Evolutionary conservation across 306 rosid genomes (phyloP).

Genomic region (Cicer pinnatifidum): DNA sequence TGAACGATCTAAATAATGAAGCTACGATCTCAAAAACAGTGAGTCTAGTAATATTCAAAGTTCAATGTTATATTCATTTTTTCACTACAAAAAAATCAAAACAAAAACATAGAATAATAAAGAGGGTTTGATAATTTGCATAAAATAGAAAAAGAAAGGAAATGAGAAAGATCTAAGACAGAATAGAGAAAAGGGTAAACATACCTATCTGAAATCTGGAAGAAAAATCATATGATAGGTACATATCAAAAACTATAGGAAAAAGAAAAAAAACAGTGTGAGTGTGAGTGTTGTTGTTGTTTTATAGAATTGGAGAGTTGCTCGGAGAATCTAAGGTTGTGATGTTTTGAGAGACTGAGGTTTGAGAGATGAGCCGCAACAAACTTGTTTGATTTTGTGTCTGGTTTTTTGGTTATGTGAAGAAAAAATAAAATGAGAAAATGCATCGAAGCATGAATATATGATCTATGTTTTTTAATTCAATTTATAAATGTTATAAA

Average conservation of each 20-base stretch:
- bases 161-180: slow-evolving; percentile 38
- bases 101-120: background rate
- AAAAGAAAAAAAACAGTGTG: background rate
- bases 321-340: slow-evolving; percentile 47
- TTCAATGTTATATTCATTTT: background rate
- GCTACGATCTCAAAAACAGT: slow-evolving; percentile 42
- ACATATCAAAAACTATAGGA: background rate
- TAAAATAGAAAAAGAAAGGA: background rate
- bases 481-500: background rate
- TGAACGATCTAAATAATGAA: slow-evolving; percentile 45
- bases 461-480: slow-evolving; percentile 1
- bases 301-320: slow-evolving; percentile 16
- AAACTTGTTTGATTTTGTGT: slow-evolving; percentile 38
- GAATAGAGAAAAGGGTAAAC: background rate
- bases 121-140: background rate
- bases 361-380: slow-evolving; percentile 49
- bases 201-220: slow-evolving; percentile 45
- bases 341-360: slow-evolving; percentile 25
- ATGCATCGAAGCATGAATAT: background rate
- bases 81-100: background rate
- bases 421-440: background rate
- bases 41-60: slow-evolving; percentile 19
- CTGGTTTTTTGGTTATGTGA: slow-evolving; percentile 30
- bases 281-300: slow-evolving; percentile 5
- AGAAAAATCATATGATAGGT: slow-evolving; percentile 9